phyloP scores from a whole-genome alignment of 1,139 yeast genomes.

The Blastobotrys illinoisensis region DNA sequence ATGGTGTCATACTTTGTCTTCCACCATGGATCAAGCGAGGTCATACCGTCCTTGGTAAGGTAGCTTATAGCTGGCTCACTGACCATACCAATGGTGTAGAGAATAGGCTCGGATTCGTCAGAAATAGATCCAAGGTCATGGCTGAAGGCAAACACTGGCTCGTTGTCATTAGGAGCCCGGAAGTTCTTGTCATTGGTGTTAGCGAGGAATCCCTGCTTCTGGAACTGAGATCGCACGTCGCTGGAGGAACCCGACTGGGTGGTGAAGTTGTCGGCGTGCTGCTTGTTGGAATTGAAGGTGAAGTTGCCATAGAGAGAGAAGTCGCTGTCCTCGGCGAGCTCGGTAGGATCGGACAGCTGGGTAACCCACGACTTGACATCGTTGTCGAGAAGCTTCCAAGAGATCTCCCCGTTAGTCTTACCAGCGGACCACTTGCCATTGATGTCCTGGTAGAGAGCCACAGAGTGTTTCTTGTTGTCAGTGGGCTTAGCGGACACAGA shows the following conservation, averaged over 20 bases:
- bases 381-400: background rate
- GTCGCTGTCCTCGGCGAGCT: slow-evolving; percentile 4
- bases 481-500: background rate
- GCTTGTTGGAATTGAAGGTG: slow-evolving; percentile 2
- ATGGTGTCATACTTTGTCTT: slow-evolving; percentile 3
- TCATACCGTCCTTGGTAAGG: slow-evolving; percentile 1
- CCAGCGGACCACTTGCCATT: slow-evolving; percentile 5
- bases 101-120: background rate
- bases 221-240: slow-evolving; percentile 1
- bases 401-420: background rate
- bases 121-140: slow-evolving; percentile 3
- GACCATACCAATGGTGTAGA: slow-evolving; percentile 5
- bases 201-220: background rate
- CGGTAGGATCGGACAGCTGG: background rate
- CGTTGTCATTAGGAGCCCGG: slow-evolving; percentile 1
- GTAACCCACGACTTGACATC: slow-evolving; percentile 1
- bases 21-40: slow-evolving; percentile 8
- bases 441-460: slow-evolving; percentile 6
- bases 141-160: slow-evolving; percentile 5
- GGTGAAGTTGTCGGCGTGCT: slow-evolving; percentile 2
- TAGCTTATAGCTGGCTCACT: slow-evolving; percentile 4
- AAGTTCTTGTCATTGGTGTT: slow-evolving; percentile 3
- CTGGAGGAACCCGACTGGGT: slow-evolving; percentile 1
- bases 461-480: background rate
- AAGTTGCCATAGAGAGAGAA: slow-evolving; percentile 4